A percentile compares a stretch with the other conserved stretches of the same genome.
Evolutionary conservation across 2,329 filamentous ascomycete species (phyloP).

Genomic region (Hypoxylon sp.): DNA sequence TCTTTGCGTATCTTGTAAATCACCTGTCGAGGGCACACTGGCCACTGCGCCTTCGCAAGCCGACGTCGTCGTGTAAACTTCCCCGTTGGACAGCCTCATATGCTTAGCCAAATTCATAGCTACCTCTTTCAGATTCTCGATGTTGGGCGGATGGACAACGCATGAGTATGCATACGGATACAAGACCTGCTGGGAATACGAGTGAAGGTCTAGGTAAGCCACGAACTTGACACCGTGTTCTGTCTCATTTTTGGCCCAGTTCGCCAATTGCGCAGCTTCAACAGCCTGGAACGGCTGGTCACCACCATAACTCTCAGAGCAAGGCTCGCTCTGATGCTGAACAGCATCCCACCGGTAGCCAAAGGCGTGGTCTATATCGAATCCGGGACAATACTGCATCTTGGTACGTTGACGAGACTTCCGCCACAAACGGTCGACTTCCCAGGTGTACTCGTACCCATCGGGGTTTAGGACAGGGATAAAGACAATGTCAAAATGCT

Average conservation of each 20-base stretch:
- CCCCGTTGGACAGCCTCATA: slow-evolving; percentile 83
- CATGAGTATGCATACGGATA: slow-evolving; percentile 95
- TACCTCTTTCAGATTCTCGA: slow-evolving; percentile 93
- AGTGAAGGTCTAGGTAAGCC: slow-evolving; percentile 92
- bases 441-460: slow-evolving; percentile 95
- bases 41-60: slow-evolving; percentile 86
- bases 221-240: slow-evolving; percentile 80
- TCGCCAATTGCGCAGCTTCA: slow-evolving; percentile 81
- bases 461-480: slow-evolving; percentile 93
- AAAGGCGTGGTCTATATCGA: slow-evolving; percentile 92
- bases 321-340: slow-evolving; percentile 79
- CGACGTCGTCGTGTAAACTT: slow-evolving; percentile 82
- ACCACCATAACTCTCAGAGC: slow-evolving; percentile 91
- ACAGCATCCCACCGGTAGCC: slow-evolving; percentile 85
- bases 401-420: slow-evolving; percentile 91
- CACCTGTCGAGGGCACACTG: slow-evolving; percentile 47
- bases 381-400: slow-evolving; percentile 85
- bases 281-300: slow-evolving; percentile 85
- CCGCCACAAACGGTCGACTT: slow-evolving; percentile 91
- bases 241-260: slow-evolving; percentile 87
- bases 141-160: slow-evolving; percentile 79
- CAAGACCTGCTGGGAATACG: slow-evolving; percentile 94
- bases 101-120: slow-evolving; percentile 90
- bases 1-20: slow-evolving; percentile 51
- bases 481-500: slow-evolving; percentile 89